Percentiles rank a stretch among this genome's conserved stretches.
Conservation (phyloP, 2,329 filamentous ascomycete species). For the Cladosporium phlei region DNA sequence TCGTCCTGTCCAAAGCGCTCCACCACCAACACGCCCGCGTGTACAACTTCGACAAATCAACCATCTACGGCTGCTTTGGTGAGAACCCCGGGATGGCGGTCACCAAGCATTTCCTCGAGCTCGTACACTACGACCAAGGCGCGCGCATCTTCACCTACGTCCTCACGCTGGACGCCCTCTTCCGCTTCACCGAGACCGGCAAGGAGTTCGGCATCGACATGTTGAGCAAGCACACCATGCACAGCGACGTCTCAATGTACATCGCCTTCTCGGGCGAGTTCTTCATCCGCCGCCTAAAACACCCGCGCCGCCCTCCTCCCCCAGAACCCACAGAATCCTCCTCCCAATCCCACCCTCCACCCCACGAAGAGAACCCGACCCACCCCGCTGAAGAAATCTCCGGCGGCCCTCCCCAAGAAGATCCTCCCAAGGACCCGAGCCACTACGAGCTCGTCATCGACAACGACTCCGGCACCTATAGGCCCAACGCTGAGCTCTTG, state of each 20-base stretch:
- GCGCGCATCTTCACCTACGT: constrained; percentile 89
- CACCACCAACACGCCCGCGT: constrained; percentile 86
- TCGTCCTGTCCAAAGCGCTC: constrained; percentile 74
- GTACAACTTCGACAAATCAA: constrained; percentile 79
- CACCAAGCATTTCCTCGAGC: constrained; percentile 73
- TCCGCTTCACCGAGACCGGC: constrained; percentile 91
- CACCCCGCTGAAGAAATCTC: constrained; percentile 51
- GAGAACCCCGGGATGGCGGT: constrained; percentile 61
- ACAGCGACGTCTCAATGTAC: constrained; percentile 85
- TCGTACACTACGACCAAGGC: constrained; percentile 81
- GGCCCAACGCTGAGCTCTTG: constrained; percentile 73
- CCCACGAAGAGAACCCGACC: constrained; percentile 37
- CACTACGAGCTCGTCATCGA: constrained; percentile 87
- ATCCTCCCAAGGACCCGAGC: constrained; percentile 48
- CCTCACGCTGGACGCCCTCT: constrained; percentile 76
- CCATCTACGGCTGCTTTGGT: constrained; percentile 63
- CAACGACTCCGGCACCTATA: constrained; percentile 91
- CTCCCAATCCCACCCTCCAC: constrained; percentile 39
- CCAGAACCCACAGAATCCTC: constrained; percentile 45
- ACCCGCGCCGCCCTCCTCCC: constrained; percentile 36
- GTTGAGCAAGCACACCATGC: constrained; percentile 94
- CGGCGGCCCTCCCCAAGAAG: constrained; percentile 40
- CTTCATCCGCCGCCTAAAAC: constrained; percentile 68
- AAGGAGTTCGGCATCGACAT: constrained; percentile 94
- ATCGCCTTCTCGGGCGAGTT: constrained; percentile 93